Percentiles rank a stretch among this genome's conserved stretches.
Evolutionary conservation across 345 rosid genomes (phyloP).

Genomic region (Sisymbrium irio): DNA sequence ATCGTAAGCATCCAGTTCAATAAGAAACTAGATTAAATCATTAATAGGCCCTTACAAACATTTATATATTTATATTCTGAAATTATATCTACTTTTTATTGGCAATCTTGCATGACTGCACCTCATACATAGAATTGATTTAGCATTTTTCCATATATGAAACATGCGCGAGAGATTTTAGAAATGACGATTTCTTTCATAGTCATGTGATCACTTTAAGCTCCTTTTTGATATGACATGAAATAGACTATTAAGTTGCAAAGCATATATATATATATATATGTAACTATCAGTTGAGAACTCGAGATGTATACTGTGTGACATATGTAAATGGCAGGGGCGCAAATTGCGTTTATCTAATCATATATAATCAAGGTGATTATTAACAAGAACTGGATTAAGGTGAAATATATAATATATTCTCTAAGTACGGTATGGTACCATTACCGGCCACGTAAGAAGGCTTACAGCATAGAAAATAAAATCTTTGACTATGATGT

Average conservation of each 20-base stretch:
- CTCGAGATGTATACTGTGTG: not conserved
- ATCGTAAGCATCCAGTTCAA: not conserved
- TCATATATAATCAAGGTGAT: not conserved
- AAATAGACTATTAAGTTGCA: not conserved
- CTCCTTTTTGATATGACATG: not conserved
- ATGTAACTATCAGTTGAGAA: conserved; percentile 12
- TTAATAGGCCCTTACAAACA: not conserved
- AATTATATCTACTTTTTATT: not conserved
- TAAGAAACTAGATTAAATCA: not conserved
- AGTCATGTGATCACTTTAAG: not conserved
- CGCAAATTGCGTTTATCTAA: not conserved
- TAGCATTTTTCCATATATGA: not conserved
- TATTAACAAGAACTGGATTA: not conserved
- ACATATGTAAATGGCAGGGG: conserved; percentile 1
- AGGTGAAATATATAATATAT: conserved; percentile 3
- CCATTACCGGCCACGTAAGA: conserved; percentile 18
- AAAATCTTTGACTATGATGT: not conserved
- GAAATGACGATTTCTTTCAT: not conserved
- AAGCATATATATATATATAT: not conserved
- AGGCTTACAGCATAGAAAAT: not conserved
- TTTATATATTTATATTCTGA: conserved; percentile 3
- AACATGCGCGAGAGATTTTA: conserved; percentile 4
- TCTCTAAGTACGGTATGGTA: conserved; percentile 28
- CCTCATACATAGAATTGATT: not conserved
- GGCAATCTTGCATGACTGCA: not conserved